Conservation (phyloP, 1,139 yeast species). For the Geotrichum australiense region DNA sequence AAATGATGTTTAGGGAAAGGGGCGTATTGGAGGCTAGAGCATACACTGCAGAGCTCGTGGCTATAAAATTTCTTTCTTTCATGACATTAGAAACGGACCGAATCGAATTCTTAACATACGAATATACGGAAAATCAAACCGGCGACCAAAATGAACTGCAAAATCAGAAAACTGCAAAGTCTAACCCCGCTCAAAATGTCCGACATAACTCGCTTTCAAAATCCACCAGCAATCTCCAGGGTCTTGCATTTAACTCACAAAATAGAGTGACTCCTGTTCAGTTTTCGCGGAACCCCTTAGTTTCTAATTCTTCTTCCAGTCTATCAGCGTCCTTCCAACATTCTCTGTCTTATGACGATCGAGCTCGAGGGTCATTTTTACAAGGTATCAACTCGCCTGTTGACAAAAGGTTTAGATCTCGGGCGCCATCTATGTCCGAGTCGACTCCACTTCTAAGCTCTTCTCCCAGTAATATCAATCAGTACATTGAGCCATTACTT, state of each 20-base stretch:
- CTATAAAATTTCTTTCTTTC: slow-evolving; percentile 27
- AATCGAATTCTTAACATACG: slow-evolving; percentile 28
- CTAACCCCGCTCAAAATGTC: not conserved
- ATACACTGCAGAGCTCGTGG: slow-evolving; percentile 29
- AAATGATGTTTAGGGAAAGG: slow-evolving; percentile 21
- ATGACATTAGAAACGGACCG: slow-evolving; percentile 25
- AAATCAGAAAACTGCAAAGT: not conserved
- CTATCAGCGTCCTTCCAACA: not conserved
- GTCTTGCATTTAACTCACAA: not conserved
- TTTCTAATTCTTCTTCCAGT: slow-evolving; percentile 1
- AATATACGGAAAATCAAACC: slow-evolving; percentile 18
- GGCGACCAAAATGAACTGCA: not conserved
- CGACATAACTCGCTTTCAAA: not conserved
- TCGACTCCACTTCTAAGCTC: slow-evolving; percentile 9
- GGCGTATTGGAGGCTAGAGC: slow-evolving; percentile 30
- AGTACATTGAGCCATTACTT: slow-evolving; percentile 4
- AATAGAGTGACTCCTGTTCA: slow-evolving; percentile 1
- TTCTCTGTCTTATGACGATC: slow-evolving; percentile 4
- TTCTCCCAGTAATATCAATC: slow-evolving; percentile 3
- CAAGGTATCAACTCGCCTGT: slow-evolving; percentile 1
- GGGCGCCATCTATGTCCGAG: slow-evolving; percentile 8
- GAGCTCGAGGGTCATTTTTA: not conserved
- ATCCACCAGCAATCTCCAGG: slow-evolving; percentile 2
- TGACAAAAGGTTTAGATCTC: slow-evolving; percentile 3
- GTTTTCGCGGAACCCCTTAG: not conserved